These are phyloP conservation scores for Neurospora sp. DNA, from an alignment of 495 filamentous ascomycete species.

Conservation along the genomic window DNA sequence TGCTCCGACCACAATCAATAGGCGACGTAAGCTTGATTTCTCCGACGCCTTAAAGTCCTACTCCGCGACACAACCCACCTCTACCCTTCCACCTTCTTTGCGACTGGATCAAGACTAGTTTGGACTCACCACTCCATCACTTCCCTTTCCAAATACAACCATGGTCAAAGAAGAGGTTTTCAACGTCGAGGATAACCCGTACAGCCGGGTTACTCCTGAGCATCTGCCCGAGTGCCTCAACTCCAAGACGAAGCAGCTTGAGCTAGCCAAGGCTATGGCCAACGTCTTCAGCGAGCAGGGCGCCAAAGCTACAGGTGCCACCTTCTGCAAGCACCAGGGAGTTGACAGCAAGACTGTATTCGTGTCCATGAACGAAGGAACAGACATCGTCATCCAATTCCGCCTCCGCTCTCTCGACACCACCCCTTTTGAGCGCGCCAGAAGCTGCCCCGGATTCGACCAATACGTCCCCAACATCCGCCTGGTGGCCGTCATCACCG, in stretches of 20 bases:
- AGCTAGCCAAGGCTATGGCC: background rate
- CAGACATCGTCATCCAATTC: background rate
- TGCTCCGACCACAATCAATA: background rate
- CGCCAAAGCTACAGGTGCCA: background rate
- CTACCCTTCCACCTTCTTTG: background rate
- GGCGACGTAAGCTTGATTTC: background rate
- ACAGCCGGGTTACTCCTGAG: background rate
- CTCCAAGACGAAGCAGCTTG: background rate
- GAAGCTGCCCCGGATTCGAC: background rate
- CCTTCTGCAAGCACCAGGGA: background rate
- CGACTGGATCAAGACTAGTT: background rate
- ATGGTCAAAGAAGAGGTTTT: background rate
- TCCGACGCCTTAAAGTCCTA: background rate
- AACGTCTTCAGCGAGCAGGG: background rate
- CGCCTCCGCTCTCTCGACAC: background rate
- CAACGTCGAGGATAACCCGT: background rate
- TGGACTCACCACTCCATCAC: background rate
- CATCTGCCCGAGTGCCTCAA: background rate
- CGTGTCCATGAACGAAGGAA: background rate
- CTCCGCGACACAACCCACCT: background rate
- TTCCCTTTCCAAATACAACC: background rate
- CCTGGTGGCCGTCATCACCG: background rate
- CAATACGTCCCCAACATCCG: background rate
- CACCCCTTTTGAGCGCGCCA: background rate
- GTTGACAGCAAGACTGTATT: background rate